Conservation (phyloP, 2,329 filamentous ascomycete genomes). For the Aquanectria penicillioides region DNA sequence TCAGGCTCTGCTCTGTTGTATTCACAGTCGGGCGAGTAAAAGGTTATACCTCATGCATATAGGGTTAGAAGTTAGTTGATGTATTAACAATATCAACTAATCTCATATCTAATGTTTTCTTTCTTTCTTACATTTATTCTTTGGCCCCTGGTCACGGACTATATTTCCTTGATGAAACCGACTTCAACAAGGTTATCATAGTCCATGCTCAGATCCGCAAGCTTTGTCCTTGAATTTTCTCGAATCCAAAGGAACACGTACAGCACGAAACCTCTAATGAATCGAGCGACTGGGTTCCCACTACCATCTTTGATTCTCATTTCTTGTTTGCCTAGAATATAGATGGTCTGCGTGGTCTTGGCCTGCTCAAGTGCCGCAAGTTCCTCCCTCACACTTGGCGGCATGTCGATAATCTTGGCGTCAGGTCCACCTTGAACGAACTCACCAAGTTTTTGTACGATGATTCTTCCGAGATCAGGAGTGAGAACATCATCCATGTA, state of each 20-base stretch:
- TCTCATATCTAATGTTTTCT: too few relatives aligned
- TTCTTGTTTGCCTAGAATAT: constrained; percentile 68
- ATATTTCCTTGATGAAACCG: constrained; percentile 74
- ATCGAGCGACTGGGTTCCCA: constrained; percentile 43
- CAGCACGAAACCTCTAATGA: constrained; percentile 56
- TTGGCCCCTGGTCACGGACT: too few relatives aligned
- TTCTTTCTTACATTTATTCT: too few relatives aligned
- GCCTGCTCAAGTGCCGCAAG: constrained; percentile 53
- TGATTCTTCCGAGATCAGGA: constrained; percentile 53
- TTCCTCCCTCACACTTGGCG: constrained; percentile 39
- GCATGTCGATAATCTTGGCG: constrained; percentile 23
- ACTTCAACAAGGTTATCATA: constrained; percentile 71
- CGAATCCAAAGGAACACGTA: constrained; percentile 69
- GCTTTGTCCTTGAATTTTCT: constrained; percentile 71
- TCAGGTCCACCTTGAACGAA: constrained; percentile 64
- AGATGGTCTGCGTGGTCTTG: constrained; percentile 58
- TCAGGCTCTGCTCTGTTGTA: too few relatives aligned
- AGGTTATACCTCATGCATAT: too few relatives aligned
- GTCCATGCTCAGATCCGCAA: constrained; percentile 61
- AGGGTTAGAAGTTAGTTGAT: too few relatives aligned
- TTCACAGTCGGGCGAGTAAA: too few relatives aligned
- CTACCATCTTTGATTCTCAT: constrained; percentile 55
- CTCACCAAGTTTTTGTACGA: constrained; percentile 51
- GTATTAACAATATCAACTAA: too few relatives aligned
- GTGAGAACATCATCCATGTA: constrained; percentile 76